Evolutionary conservation across 1,284 basidiomycete genomes (phyloP), one percentile per base, ranked within the genome.

Genomic region (Ceratobasidium sp.): DNA sequence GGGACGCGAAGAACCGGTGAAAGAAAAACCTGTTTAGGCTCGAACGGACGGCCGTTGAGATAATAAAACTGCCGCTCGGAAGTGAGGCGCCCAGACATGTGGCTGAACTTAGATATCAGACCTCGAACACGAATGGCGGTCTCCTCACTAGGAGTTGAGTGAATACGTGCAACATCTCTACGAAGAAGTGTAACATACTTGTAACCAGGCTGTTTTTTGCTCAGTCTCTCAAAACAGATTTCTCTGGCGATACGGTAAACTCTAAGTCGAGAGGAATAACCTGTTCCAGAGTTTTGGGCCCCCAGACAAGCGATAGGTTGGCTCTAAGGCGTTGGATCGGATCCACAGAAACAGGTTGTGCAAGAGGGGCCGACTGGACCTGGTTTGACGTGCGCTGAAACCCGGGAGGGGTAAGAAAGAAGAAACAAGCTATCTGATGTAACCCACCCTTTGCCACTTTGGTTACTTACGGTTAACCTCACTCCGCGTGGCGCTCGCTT

Each of bases 41-140:
- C 88, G 79, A 94, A 97, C 0, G 97, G 97, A 36, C 97, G 84
- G 0, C 95, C 94, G 77, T 99, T 99, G 77, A 99, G 85, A 78
- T 92, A 99, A 81, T 94, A 94, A 80, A 93, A 98, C 77, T 98
- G 97, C 1, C 96, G 83, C 79, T 98, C 97, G 0, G 89, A 86
- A 12, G 89, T 88, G 1, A 88, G n/a, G 39, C 95, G 83, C 1
- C 96, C 97, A 70, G 87, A 86, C 0, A 89, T 89, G 0, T 87
- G 80, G 0, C 85, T 77, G 71, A 95, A 95, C 76, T 89, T 92
- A 4, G 94, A 96, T 39, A 95, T 87, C 1, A 95, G 82, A 0
- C 95, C 95, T 36, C 84, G 84, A 0, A 95, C 86, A 10, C 80
- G 79, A n/a, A 94, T 84, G 10, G 81, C 78, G 5, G 86, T 85